phyloP scores from a whole-genome alignment of 495 filamentous ascomycete genomes.

The Annulohypoxylon bovei region DNA sequence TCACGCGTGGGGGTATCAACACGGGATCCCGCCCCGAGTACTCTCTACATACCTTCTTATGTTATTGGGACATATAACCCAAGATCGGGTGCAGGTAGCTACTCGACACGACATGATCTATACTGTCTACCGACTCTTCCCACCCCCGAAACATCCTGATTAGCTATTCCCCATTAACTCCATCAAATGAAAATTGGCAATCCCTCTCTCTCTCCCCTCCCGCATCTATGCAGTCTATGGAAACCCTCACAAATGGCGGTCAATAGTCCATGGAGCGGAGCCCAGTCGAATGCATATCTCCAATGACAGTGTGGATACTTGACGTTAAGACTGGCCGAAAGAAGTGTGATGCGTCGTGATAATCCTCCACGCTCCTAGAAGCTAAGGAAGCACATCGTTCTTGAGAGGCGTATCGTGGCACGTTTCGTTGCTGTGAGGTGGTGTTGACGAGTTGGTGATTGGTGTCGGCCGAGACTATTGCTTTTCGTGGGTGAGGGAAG shows the following conservation, averaged over 20 bases:
- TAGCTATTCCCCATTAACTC: not conserved
- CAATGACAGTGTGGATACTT: conserved; percentile 28
- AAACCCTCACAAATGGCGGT: conserved; percentile 21
- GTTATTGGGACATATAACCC: conserved; percentile 2
- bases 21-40: conserved; percentile 3
- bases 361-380: conserved; percentile 7
- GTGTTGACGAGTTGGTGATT: not conserved
- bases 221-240: conserved; percentile 1
- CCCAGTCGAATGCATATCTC: conserved; percentile 21
- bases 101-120: conserved; percentile 5
- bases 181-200: conserved; percentile 8
- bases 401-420: conserved; percentile 14
- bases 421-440: not conserved
- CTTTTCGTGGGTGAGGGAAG: not conserved
- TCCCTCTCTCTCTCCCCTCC: not conserved
- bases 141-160: not conserved
- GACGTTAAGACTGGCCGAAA: conserved; percentile 4
- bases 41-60: conserved; percentile 5
- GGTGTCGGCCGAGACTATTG: not conserved
- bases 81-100: not conserved
- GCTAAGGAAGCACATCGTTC: not conserved
- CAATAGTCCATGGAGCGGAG: conserved; percentile 22
- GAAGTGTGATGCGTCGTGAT: conserved; percentile 12
- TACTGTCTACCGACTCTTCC: conserved; percentile 6
- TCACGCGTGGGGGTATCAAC: conserved; percentile 20